Evolutionary conservation across 495 filamentous ascomycete genomes (phyloP).

Genomic region (Trichocladium uniseriatum): DNA sequence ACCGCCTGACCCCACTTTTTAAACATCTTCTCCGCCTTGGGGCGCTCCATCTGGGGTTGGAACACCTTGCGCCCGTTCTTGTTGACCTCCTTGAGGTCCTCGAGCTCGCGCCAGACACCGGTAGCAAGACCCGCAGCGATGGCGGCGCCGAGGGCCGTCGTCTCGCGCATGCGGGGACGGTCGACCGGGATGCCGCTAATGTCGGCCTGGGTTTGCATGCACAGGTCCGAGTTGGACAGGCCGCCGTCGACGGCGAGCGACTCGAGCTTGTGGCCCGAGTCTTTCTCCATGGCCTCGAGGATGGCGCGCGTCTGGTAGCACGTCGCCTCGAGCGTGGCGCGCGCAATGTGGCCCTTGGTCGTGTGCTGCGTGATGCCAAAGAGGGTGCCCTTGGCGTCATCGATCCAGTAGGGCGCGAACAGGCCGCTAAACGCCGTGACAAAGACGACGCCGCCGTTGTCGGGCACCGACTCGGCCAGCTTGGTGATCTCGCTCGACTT

Average conservation of each 20-base stretch:
- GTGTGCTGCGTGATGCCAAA: slow-evolving; percentile 93
- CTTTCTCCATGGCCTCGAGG: slow-evolving; percentile 87
- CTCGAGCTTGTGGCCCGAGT: slow-evolving; percentile 68
- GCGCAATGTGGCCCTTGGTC: slow-evolving; percentile 79
- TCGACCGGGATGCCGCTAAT: slow-evolving; percentile 82
- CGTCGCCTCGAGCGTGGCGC: slow-evolving; percentile 88
- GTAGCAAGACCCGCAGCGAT: slow-evolving; percentile 88
- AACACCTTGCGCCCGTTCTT: slow-evolving; percentile 66
- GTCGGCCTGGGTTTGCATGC: slow-evolving; percentile 95
- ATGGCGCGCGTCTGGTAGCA: slow-evolving; percentile 96
- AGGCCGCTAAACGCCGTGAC: slow-evolving; percentile 94
- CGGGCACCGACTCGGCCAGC: slow-evolving; percentile 69
- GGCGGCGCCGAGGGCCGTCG: slow-evolving; percentile 85
- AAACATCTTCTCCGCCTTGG: slow-evolving; percentile 60
- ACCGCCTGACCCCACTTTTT: slow-evolving; percentile 78
- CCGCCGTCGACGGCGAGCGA: slow-evolving; percentile 85
- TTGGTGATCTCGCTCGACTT: slow-evolving; percentile 73
- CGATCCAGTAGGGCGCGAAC: slow-evolving; percentile 98
- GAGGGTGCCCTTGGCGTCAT: slow-evolving; percentile 86
- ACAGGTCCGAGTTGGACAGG: slow-evolving; percentile 86
- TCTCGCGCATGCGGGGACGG: slow-evolving; percentile 86
- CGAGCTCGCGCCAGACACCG: slow-evolving; percentile 69
- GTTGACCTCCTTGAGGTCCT: slow-evolving; percentile 73
- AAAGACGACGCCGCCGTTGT: slow-evolving; percentile 87
- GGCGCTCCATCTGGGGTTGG: slow-evolving; percentile 50